Conservation (phyloP, 2,329 filamentous ascomycete genomes). For the Metarhizium sp. region DNA sequence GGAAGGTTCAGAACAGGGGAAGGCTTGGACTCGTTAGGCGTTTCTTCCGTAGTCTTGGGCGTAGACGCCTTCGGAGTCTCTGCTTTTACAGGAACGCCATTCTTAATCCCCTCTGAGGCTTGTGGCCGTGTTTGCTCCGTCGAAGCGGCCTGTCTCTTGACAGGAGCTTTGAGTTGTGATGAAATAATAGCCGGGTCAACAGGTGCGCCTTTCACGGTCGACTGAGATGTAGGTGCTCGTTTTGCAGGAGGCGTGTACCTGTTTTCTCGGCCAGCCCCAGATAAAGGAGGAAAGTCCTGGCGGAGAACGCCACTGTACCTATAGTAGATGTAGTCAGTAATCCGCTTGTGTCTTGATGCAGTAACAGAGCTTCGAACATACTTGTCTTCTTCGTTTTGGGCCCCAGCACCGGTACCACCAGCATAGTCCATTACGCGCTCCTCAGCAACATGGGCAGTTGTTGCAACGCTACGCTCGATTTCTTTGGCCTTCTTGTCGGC, state of each 20-base stretch:
- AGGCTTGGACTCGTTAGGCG: slow-evolving; percentile 22
- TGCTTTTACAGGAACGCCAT: slow-evolving; percentile 18
- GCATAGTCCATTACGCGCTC: slow-evolving; percentile 68
- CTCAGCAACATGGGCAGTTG: slow-evolving; percentile 79
- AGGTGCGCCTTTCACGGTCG: slow-evolving; percentile 66
- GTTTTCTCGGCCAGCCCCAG: slow-evolving; percentile 35
- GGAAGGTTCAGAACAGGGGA: not conserved
- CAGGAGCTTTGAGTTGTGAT: slow-evolving; percentile 54
- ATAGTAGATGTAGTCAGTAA: slow-evolving; percentile 12
- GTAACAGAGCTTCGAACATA: slow-evolving; percentile 24
- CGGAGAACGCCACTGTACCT: slow-evolving; percentile 90
- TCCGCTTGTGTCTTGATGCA: not conserved
- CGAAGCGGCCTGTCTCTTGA: slow-evolving; percentile 25
- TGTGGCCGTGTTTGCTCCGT: slow-evolving; percentile 16
- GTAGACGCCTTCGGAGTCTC: slow-evolving; percentile 18
- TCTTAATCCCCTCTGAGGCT: slow-evolving; percentile 19
- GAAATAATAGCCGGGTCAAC: slow-evolving; percentile 88
- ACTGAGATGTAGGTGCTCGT: slow-evolving; percentile 64
- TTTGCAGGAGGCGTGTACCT: slow-evolving; percentile 89
- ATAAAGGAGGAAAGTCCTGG: slow-evolving; percentile 60
- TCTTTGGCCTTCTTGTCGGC: slow-evolving; percentile 81
- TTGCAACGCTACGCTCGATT: slow-evolving; percentile 67
- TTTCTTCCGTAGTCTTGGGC: slow-evolving; percentile 21
- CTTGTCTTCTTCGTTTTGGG: slow-evolving; percentile 88
- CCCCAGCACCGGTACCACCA: slow-evolving; percentile 53